Evolutionary conservation across 1,139 yeast genomes (phyloP), one percentile per base, ranked within the genome.

Genomic region (Hanseniaspora sp.): DNA sequence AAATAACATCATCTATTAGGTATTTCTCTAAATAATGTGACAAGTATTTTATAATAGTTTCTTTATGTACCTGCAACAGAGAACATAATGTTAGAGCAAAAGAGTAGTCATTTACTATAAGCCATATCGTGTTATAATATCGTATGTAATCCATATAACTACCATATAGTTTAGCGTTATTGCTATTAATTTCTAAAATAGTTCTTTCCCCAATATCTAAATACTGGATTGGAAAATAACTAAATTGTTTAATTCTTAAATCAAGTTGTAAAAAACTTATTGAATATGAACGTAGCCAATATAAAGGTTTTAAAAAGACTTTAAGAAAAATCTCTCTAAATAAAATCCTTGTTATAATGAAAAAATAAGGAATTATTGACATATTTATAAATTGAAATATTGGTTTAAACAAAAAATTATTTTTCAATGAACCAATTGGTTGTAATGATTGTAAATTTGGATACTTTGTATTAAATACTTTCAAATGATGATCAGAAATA

Each of bases 41-140:
- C 11, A 63, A 33, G 17, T 44, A 46, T 5, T 37, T 48, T 6
- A 61, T 58, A 7, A 74, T 54, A 13, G 62, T 61, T 0, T 65
- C 69, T 17, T 72, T 69, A 58, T 82, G 72, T 7, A 75, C 77
- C 4, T 69, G 61, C 5, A 87, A 62, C 0, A 79, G 55, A 1
- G 77, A 70, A 28, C 86, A 78, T 1, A 80, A 57, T 0, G 86
- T 75, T 5, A 79, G 63, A 0, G 98, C 98, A 35, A 90, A 64
- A 1, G 92, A 73, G 5, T 86, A 67, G 64, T 94, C 98, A 66
- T 92, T 90, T 9, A 82, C 68, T 1, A 87, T 82, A 17, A 94
- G 71, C 97, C 98, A 94, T 2, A 88, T 62, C 0, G 92, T 83
- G 63, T 94, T 94, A 70, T 87, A 87, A 59, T 92, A 78, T 57